phyloP scores from a whole-genome alignment of 768 basidiomycete species.

The Sutorius australiensis region DNA sequence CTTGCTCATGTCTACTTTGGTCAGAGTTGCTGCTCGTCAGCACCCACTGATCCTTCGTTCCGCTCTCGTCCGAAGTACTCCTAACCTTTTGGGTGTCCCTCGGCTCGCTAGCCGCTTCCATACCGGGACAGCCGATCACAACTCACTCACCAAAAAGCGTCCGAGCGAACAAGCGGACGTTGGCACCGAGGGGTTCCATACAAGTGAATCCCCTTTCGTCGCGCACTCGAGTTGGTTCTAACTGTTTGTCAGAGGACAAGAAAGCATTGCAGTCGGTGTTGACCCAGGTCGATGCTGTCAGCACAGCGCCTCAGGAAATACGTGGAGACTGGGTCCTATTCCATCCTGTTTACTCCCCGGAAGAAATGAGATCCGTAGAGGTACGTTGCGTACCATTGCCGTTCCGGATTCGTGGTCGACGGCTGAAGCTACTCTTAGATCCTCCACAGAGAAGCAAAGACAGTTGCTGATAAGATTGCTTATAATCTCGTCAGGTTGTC shows the following conservation, averaged over 20 bases:
- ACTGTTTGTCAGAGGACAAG: constrained; percentile 24
- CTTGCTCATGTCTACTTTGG: constrained; percentile 16
- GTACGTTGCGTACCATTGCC: constrained; percentile 33
- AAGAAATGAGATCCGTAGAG: constrained; percentile 70
- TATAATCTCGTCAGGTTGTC: constrained; percentile 54
- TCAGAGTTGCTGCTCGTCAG: constrained; percentile 9
- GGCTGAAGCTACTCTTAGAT: constrained; percentile 43
- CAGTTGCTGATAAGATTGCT: constrained; percentile 71
- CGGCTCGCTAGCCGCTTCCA: constrained; percentile 20
- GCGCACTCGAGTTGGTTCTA: not conserved
- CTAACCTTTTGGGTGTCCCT: not conserved
- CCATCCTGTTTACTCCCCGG: constrained; percentile 83
- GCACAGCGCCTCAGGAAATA: constrained; percentile 52
- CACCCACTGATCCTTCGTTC: constrained; percentile 8
- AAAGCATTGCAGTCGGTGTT: constrained; percentile 15
- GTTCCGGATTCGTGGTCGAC: not conserved
- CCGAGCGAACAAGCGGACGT: constrained; percentile 20
- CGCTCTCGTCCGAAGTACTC: constrained; percentile 7
- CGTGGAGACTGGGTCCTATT: constrained; percentile 88
- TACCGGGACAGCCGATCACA: constrained; percentile 20
- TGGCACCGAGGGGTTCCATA: constrained; percentile 37
- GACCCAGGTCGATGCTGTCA: constrained; percentile 39
- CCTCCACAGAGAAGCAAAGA: constrained; percentile 61
- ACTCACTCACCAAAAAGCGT: constrained; percentile 22
- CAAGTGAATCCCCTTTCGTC: constrained; percentile 17